These are phyloP conservation scores for Cytospora schulzeri DNA, from an alignment of 2,329 filamentous ascomycete genomes.

Conservation along the genomic window DNA sequence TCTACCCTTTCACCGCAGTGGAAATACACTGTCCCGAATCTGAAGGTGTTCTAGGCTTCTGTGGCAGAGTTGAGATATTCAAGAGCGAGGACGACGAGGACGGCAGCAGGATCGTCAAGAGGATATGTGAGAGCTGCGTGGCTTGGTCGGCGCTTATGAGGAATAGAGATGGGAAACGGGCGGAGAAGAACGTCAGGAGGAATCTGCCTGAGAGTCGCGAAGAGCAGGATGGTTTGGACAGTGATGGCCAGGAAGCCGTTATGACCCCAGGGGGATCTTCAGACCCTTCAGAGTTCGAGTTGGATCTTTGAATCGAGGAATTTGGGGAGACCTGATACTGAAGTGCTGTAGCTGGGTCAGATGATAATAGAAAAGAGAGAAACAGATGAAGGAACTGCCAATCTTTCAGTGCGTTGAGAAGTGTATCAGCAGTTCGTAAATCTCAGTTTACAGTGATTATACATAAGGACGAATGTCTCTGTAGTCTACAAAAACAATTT, in stretches of 20 bases:
- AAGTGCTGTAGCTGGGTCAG: background rate
- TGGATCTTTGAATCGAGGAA: background rate
- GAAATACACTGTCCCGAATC: background rate
- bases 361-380: too few species aligned
- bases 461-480: too few species aligned
- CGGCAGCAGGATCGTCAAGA: conserved; percentile 1
- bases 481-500: too few species aligned
- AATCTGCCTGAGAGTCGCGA: background rate
- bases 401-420: too few species aligned
- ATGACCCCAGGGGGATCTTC: background rate
- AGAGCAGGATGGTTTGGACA: background rate
- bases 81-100: background rate
- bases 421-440: too few species aligned
- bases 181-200: background rate
- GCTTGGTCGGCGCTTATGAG: conserved; percentile 12
- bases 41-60: background rate
- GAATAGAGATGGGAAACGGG: background rate
- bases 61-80: background rate
- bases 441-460: too few species aligned
- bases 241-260: background rate
- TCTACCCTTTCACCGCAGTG: conserved; percentile 4
- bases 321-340: background rate
- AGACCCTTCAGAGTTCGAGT: background rate
- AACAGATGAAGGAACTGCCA: too few species aligned
- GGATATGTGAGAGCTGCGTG: conserved; percentile 8